These are phyloP conservation scores for Boletus eberwhitei DNA, from an alignment of 768 basidiomycete species.

Conservation along the genomic window DNA sequence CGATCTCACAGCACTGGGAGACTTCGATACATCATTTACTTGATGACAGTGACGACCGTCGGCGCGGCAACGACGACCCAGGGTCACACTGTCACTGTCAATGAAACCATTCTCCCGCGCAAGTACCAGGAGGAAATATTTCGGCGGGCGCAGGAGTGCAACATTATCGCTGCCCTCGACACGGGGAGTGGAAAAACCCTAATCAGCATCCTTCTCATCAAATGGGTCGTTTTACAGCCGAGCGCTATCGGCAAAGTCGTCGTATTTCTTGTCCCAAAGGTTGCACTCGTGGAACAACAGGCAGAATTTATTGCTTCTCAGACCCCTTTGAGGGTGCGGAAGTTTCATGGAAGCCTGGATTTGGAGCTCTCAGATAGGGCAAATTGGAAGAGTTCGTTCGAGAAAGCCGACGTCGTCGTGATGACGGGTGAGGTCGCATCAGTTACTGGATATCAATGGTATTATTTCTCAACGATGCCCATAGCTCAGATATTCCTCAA, in stretches of 20 bases:
- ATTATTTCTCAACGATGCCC: conserved; percentile 1
- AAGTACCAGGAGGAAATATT: conserved; percentile 59
- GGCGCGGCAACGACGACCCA: conserved; percentile 21
- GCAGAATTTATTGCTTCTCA: conserved; percentile 60
- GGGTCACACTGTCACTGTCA: conserved; percentile 28
- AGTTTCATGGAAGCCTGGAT: conserved; percentile 69
- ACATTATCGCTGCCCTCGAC: conserved; percentile 58
- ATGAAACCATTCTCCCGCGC: conserved; percentile 43
- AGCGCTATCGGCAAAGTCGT: conserved; percentile 53
- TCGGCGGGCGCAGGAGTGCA: conserved; percentile 44
- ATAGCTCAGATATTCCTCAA: conserved; percentile 82
- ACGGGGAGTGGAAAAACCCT: conserved; percentile 63
- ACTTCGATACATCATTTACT: conserved; percentile 16
- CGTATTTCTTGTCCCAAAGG: conserved; percentile 83
- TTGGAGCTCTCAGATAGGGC: conserved; percentile 64
- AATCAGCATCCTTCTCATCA: conserved; percentile 63
- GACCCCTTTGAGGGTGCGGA: conserved; percentile 62
- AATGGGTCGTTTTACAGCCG: conserved; percentile 62
- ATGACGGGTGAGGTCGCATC: conserved; percentile 63
- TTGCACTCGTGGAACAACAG: conserved; percentile 83
- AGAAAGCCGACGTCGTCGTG: conserved; percentile 69
- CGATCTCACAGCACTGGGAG: conserved; percentile 7
- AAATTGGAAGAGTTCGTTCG: conserved; percentile 64
- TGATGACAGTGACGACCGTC: conserved; percentile 24
- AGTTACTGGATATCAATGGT: background rate